A percentile compares a stretch with the other conserved stretches of the same genome.
These are phyloP conservation scores for Catenaria anguillulae DNA, from an alignment of 371 early-diverging fungal species.

Conservation along the genomic window DNA sequence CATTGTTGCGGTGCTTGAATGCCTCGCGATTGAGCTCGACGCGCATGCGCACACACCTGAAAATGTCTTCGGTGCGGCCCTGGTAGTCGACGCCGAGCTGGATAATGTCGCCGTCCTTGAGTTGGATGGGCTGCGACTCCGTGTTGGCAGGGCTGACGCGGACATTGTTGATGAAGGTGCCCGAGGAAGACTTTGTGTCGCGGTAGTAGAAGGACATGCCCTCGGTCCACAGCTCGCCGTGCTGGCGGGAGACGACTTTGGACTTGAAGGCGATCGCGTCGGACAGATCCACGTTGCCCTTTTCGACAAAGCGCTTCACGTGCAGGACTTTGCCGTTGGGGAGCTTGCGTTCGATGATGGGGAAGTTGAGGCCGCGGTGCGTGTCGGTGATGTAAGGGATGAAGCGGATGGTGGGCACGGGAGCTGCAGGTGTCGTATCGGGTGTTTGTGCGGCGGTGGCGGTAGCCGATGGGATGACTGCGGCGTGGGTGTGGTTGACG, in stretches of 20 bases:
- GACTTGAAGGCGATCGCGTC: slow-evolving; percentile 73
- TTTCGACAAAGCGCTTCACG: slow-evolving; percentile 67
- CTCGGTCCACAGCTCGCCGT: slow-evolving; percentile 82
- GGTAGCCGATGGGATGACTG: too few relatives aligned
- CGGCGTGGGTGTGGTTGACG: too few relatives aligned
- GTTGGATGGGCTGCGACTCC: slow-evolving; percentile 59
- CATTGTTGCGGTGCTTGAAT: background rate
- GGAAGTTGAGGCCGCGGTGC: slow-evolving; percentile 59
- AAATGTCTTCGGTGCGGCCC: slow-evolving; percentile 71
- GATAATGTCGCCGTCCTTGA: slow-evolving; percentile 80
- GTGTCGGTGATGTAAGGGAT: slow-evolving; percentile 57
- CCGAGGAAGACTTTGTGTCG: slow-evolving; percentile 86
- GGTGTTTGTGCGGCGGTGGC: too few relatives aligned
- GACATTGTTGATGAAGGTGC: slow-evolving; percentile 89
- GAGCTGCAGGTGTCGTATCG: too few relatives aligned
- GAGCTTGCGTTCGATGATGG: slow-evolving; percentile 62
- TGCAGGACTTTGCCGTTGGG: slow-evolving; percentile 49
- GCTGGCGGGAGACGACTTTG: slow-evolving; percentile 83
- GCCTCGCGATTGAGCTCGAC: slow-evolving; percentile 52
- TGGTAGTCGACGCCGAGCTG: slow-evolving; percentile 94
- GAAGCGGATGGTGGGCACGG: slow-evolving; percentile 36
- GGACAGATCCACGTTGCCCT: slow-evolving; percentile 30
- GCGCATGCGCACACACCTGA: slow-evolving; percentile 62
- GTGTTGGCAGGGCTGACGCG: slow-evolving; percentile 70
- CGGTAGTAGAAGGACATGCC: slow-evolving; percentile 70